phyloP scores from a whole-genome alignment of 2,329 filamentous ascomycete genomes.

The Ascochyta lentis region DNA sequence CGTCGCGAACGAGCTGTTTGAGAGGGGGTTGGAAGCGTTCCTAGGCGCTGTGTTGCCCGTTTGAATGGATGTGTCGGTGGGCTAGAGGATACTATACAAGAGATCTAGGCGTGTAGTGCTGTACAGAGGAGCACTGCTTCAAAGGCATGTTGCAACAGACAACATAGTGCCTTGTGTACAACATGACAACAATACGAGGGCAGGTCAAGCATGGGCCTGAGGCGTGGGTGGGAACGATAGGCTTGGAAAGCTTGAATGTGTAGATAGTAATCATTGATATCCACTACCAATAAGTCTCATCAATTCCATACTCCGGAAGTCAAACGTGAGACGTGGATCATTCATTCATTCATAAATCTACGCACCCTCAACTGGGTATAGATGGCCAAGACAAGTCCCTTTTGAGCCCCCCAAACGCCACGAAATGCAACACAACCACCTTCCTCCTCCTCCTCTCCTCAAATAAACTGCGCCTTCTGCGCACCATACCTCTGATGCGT shows the following conservation, averaged over 20 bases:
- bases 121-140: too few species aligned
- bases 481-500: conserved; percentile 22
- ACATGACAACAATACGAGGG: too few species aligned
- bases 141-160: too few species aligned
- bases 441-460: not conserved
- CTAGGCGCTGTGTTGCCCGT: conserved; percentile 58
- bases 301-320: too few species aligned
- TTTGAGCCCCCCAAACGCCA: conserved; percentile 4
- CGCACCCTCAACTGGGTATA: conserved; percentile 3
- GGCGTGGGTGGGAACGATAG: too few species aligned
- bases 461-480: conserved; percentile 14
- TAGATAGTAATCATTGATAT: too few species aligned
- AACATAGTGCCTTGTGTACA: too few species aligned
- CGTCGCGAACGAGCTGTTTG: conserved; percentile 70
- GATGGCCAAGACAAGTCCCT: not conserved
- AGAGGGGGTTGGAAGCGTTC: conserved; percentile 76
- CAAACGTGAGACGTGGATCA: too few species aligned
- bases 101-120: too few species aligned
- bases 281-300: too few species aligned
- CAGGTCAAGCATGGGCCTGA: not conserved
- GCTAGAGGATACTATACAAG: too few species aligned
- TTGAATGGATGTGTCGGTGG: conserved; percentile 21
- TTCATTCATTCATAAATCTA: conserved; percentile 16
- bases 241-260: too few species aligned
- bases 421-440: conserved; percentile 9